These are phyloP conservation scores for Suillus ampliporus DNA, from an alignment of 768 basidiomycete species.

Conservation along the genomic window DNA sequence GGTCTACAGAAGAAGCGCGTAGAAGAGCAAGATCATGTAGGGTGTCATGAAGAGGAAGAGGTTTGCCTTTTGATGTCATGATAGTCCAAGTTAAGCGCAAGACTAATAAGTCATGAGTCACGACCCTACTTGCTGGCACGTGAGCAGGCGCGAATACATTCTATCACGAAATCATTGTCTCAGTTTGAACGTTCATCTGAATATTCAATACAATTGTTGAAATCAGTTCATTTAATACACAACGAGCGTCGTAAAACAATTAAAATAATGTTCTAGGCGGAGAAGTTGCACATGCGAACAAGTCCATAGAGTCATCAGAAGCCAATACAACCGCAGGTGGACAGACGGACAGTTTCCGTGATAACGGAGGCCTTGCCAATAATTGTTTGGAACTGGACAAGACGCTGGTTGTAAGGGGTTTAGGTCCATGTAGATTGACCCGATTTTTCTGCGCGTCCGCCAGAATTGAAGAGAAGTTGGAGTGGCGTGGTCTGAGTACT, in stretches of 20 bases:
- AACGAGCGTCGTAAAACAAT: constrained; percentile 20
- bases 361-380: constrained; percentile 20
- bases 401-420: constrained; percentile 14
- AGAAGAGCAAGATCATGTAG: constrained; percentile 77
- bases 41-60: constrained; percentile 62
- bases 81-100: background rate
- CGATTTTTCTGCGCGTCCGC: constrained; percentile 46
- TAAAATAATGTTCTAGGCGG: constrained; percentile 31
- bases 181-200: constrained; percentile 8
- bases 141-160: constrained; percentile 7
- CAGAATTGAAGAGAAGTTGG: constrained; percentile 45
- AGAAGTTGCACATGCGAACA: constrained; percentile 47
- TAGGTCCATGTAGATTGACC: constrained; percentile 36
- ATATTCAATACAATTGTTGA: constrained; percentile 11
- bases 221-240: constrained; percentile 18
- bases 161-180: background rate
- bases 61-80: constrained; percentile 44
- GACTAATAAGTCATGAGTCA: no score
- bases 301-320: constrained; percentile 57
- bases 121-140: background rate
- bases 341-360: constrained; percentile 9
- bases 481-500: constrained; percentile 24
- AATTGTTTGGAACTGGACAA: constrained; percentile 12
- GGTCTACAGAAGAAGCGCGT: constrained; percentile 58
- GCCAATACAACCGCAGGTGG: constrained; percentile 19